Base-by-base conservation (phyloP, 176 grass and related monocot species). In the Microstegium vimineum region DNA sequence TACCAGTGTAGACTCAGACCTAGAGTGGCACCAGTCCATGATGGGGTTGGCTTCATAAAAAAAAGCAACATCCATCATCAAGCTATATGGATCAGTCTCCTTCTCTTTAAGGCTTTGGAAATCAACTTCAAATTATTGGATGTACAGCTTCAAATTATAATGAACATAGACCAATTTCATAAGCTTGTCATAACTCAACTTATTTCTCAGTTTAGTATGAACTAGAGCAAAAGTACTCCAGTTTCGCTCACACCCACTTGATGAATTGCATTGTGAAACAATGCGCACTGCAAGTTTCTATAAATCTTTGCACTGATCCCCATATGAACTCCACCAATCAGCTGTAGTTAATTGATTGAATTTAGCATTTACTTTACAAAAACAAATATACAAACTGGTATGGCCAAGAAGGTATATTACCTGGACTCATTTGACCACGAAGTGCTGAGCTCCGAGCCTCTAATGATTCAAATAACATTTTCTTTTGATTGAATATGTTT, bases 141-240 rank as follows among this genome's bases (percentile, higher is more conserved):
- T 43, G 51, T 11, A 38, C 10, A 82, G 25, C 17, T 59, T 62
- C 3, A 82, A 12, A 32, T 82, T 82, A 30, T 82, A 82, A 20
- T 69, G 67, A 17, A 82, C 80, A 72, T 33, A 82, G 33, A 82
- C 80, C 36, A 61, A 16, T 25, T 82, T 82, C 10, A 36, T 72
- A 17, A 82, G 51, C 52, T 82, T 82, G 17, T 81, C 79, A 33
- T 32, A 72, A 23, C 51, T 15, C 0, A 82, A 30, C 25, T 22
- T 13, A 23, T 61, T 62, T 72, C 11, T 72, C 34, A 69, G 9
- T 45, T 82, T 56, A 30, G 67, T 57, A 45, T 82, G 80, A 20
- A 82, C 69, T 37, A 72, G 32, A 61, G 67, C 51, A 72, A 62
- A 82, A 10, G 67, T 43, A 9, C 25, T 71, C 79, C 79, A 81